These are phyloP conservation scores for Malus asiatica DNA, from an alignment of 306 rosid species.

Conservation along the genomic window DNA sequence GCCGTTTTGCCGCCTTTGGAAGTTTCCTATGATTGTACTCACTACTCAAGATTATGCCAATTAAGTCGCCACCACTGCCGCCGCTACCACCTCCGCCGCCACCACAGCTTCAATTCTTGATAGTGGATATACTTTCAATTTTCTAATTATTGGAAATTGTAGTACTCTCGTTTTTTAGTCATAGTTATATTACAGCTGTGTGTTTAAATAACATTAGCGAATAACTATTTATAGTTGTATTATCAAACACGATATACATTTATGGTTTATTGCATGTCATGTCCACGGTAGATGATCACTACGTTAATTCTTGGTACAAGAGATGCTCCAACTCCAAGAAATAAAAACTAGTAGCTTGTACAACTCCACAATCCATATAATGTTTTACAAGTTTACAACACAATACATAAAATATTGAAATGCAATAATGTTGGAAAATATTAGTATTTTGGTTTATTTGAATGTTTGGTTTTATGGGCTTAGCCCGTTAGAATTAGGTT, in stretches of 20 bases:
- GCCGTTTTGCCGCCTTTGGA: background rate
- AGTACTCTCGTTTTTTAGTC: background rate
- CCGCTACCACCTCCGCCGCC: background rate
- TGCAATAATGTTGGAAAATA: background rate
- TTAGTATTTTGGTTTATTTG: too few relatives aligned
- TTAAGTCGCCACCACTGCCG: background rate
- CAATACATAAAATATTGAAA: background rate
- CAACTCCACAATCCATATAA: background rate
- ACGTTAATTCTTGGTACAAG: background rate
- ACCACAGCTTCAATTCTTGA: background rate
- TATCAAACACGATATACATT: too few relatives aligned
- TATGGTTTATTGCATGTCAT: background rate
- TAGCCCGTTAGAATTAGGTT: too few relatives aligned
- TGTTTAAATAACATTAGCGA: too few relatives aligned
- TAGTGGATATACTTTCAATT: background rate
- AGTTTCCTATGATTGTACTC: background rate
- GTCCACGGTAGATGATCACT: background rate
- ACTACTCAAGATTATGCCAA: background rate
- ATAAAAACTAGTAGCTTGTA: background rate
- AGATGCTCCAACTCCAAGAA: background rate
- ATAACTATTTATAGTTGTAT: too few relatives aligned
- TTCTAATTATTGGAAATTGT: background rate
- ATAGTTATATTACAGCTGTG: background rate
- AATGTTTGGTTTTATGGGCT: too few relatives aligned
- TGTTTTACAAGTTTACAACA: background rate